Percentiles rank a stretch among this genome's conserved stretches.
These are phyloP conservation scores for Apiotrichum porosum DNA, from an alignment of 1,284 basidiomycete genomes.

Conservation along the genomic window DNA sequence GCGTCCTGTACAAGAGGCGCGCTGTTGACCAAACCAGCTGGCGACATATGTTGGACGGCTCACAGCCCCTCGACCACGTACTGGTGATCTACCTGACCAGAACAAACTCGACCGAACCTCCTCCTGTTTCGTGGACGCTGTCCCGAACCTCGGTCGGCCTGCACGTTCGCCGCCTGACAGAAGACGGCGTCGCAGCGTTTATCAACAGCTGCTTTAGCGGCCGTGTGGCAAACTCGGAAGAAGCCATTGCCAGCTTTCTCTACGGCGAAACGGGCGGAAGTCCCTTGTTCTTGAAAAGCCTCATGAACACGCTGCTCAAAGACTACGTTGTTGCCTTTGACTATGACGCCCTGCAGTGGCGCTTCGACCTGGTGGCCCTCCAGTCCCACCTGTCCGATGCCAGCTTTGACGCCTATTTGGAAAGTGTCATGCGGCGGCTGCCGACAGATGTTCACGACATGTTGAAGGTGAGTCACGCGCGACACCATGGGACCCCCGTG, in stretches of 20 bases:
- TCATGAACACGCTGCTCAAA: conserved; percentile 28
- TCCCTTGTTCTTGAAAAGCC: conserved; percentile 28
- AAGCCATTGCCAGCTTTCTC: conserved; percentile 25
- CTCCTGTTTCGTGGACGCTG: neutral
- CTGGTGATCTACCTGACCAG: conserved; percentile 27
- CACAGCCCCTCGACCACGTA: conserved; percentile 20
- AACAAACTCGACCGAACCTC: neutral
- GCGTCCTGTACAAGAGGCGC: too few species aligned
- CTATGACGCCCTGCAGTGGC: conserved; percentile 26
- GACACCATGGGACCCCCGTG: too few species aligned
- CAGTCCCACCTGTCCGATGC: conserved; percentile 29
- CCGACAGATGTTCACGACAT: conserved; percentile 20
- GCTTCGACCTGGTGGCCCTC: conserved; percentile 24
- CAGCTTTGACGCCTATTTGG: conserved; percentile 31
- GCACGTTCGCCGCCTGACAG: conserved; percentile 19
- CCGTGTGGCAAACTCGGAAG: conserved; percentile 8
- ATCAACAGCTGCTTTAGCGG: conserved; percentile 24
- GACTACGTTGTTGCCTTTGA: conserved; percentile 31
- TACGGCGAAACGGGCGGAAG: conserved; percentile 29
- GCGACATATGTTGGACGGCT: conserved; percentile 20
- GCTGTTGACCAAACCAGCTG: conserved; percentile 10
- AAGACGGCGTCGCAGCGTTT: conserved; percentile 22
- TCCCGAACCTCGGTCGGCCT: conserved; percentile 10
- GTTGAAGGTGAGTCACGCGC: conserved; percentile 17
- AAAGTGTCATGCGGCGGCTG: conserved; percentile 19